These are phyloP conservation scores for Fusarium oxysporum DNA, from an alignment of 2,329 filamentous ascomycete species.

Conservation along the genomic window DNA sequence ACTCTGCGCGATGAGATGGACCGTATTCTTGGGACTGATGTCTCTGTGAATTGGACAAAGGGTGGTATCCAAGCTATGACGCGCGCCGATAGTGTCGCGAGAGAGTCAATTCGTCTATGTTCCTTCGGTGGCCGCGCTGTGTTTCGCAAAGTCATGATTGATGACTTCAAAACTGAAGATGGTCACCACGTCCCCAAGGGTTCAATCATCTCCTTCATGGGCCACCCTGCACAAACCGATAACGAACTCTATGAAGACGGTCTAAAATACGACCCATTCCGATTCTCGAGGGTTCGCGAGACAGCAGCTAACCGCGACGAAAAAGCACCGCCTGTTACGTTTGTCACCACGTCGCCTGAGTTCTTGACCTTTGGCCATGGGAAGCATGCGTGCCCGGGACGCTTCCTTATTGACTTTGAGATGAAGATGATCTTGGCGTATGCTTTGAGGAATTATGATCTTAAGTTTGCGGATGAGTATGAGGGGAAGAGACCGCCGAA, in stretches of 20 bases:
- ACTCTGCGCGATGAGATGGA: constrained; percentile 53
- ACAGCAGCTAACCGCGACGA: constrained; percentile 27
- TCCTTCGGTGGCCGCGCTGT: constrained; percentile 46
- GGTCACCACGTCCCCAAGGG: constrained; percentile 50
- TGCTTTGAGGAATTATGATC: constrained; percentile 37
- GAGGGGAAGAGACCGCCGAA: constrained; percentile 37
- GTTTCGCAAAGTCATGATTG: constrained; percentile 46
- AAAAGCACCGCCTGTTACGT: constrained; percentile 11
- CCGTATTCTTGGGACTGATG: constrained; percentile 44
- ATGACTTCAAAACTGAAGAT: constrained; percentile 48
- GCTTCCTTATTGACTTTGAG: constrained; percentile 49
- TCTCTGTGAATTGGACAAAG: constrained; percentile 53
- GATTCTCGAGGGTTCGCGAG: constrained; percentile 54
- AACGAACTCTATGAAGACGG: constrained; percentile 49
- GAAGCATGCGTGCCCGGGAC: constrained; percentile 50
- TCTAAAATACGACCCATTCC: constrained; percentile 55
- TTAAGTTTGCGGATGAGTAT: constrained; percentile 36
- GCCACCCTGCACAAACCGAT: constrained; percentile 48
- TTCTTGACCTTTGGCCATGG: constrained; percentile 52
- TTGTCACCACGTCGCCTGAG: constrained; percentile 41
- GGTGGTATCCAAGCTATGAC: constrained; percentile 52
- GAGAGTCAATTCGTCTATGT: constrained; percentile 57
- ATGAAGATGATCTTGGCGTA: constrained; percentile 48
- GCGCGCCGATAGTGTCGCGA: constrained; percentile 54
- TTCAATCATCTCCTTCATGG: constrained; percentile 49